Evolutionary conservation across 257 asterid genomes (phyloP), one percentile per base, ranked within the genome.

Genomic region (Hygrophila difformis): DNA sequence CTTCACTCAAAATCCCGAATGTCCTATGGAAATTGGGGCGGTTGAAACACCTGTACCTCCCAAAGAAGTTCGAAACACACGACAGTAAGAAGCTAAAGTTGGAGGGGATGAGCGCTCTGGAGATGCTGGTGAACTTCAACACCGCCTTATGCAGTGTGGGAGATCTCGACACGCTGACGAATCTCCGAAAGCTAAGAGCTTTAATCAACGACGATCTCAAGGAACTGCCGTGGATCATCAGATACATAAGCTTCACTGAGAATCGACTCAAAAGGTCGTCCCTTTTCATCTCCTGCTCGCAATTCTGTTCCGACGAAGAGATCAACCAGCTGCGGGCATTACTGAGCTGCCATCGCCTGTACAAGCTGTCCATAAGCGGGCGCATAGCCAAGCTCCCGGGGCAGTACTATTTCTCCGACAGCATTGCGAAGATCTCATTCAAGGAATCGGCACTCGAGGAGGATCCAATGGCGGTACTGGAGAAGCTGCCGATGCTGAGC

Each of bases 111-210:
- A 61, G 37, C 38, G 44, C 52, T 10, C 61, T 73, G 4, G 73
- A 61, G 65, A 73, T 65, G 17, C 58, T 68, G 18, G 70, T 64
- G 6, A 68, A 73, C 56, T 73, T 73, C 59, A 57, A 57, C 35
- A 73, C 76, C 1, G 46, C 63, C 40, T 49, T 64, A 34, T 68
- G 71, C 28, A 59, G 55, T 36, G 78, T 66, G n/a, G 58, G 57
- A n/a, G 80, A 73, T 57, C 65, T 73, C 12, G 63, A 62, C 7
- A 10, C 20, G 6, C 28, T 68, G 61, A 51, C 39, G 18, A 60
- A 68, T 49, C 80, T 68, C 56, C 64, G 65, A 22, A 53, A 73
- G 38, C 57, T 73, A 35, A 41, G 70, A 59, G 70, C 70, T 15
- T 44, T 56, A 0, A 53, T 73, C 8, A 59, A 57, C 40, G 65